A percentile compares a stretch with the other conserved stretches of the same genome.
These are phyloP conservation scores for Fusarium setosum DNA, from an alignment of 2,329 filamentous ascomycete genomes.

Conservation along the genomic window DNA sequence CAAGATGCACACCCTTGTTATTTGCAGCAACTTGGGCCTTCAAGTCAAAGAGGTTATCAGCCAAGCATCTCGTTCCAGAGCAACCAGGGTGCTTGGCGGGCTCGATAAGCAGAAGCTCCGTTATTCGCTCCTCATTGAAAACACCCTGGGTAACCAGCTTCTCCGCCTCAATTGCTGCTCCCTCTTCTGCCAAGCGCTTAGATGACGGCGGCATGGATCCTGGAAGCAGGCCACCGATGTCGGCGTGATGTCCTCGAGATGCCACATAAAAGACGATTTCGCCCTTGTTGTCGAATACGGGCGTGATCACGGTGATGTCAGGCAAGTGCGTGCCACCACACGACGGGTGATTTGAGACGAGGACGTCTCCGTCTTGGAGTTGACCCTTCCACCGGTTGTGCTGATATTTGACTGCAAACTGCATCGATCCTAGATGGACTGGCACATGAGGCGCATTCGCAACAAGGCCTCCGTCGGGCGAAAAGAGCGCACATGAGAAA, in stretches of 20 bases:
- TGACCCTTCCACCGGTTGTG: slow-evolving; percentile 45
- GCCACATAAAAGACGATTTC: slow-evolving; percentile 46
- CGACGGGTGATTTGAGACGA: slow-evolving; percentile 51
- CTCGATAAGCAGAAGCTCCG: slow-evolving; percentile 76
- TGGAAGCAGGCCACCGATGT: slow-evolving; percentile 80
- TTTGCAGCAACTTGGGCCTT: slow-evolving; percentile 76
- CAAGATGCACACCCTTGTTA: slow-evolving; percentile 83
- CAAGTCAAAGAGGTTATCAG: slow-evolving; percentile 79
- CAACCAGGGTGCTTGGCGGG: slow-evolving; percentile 64
- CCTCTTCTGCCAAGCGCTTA: slow-evolving; percentile 72
- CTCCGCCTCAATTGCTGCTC: slow-evolving; percentile 72
- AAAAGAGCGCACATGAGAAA: slow-evolving; percentile 84
- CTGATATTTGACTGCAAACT: slow-evolving; percentile 51
- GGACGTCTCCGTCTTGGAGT: slow-evolving; percentile 49
- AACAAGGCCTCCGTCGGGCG: slow-evolving; percentile 50
- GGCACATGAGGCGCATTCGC: slow-evolving; percentile 47
- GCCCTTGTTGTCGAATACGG: background rate
- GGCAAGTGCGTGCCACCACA: slow-evolving; percentile 36
- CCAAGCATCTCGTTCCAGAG: background rate
- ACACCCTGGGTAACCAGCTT: slow-evolving; percentile 81
- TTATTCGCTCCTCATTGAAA: slow-evolving; percentile 83
- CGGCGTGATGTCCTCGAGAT: slow-evolving; percentile 48
- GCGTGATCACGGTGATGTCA: slow-evolving; percentile 3
- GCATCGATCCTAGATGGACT: slow-evolving; percentile 53
- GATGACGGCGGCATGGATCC: slow-evolving; percentile 87